These are phyloP conservation scores for Diaporthe sp. DNA, from an alignment of 2,329 filamentous ascomycete genomes.

Conservation along the genomic window DNA sequence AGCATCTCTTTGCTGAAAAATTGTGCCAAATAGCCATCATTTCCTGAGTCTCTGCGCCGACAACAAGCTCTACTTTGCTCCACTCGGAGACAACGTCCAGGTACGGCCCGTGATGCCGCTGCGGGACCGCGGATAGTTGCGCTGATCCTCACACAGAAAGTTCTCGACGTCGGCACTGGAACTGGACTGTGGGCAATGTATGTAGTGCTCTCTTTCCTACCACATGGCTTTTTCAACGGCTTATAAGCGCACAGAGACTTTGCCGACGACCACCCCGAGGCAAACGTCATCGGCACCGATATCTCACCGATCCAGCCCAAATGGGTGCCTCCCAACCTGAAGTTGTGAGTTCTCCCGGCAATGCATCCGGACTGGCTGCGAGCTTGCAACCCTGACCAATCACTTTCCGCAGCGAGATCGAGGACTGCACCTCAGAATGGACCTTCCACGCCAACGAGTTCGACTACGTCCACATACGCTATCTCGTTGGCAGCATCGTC, in stretches of 20 bases:
- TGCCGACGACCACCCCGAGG: slow-evolving; percentile 57
- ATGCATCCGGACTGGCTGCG: neutral
- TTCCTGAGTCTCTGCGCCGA: slow-evolving; percentile 42
- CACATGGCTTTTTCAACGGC: neutral
- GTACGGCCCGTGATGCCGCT: neutral
- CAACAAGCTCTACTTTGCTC: slow-evolving; percentile 45
- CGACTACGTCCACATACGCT: slow-evolving; percentile 70
- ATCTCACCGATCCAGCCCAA: slow-evolving; percentile 69
- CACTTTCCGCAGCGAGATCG: slow-evolving; percentile 58
- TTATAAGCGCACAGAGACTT: slow-evolving; percentile 56
- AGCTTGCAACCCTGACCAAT: neutral
- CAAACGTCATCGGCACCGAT: slow-evolving; percentile 64
- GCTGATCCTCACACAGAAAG: slow-evolving; percentile 40
- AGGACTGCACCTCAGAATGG: slow-evolving; percentile 68
- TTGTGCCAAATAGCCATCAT: slow-evolving; percentile 43
- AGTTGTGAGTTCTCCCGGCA: slow-evolving; percentile 50
- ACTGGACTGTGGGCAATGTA: slow-evolving; percentile 64
- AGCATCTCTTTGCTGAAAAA: slow-evolving; percentile 7
- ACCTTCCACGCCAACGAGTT: slow-evolving; percentile 60
- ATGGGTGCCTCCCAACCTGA: slow-evolving; percentile 67
- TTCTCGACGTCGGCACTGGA: slow-evolving; percentile 68
- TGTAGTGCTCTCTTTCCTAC: neutral
- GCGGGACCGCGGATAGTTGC: neutral
- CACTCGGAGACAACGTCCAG: slow-evolving; percentile 42
- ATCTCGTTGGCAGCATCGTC: slow-evolving; percentile 64